These are phyloP conservation scores for Irineochytrium annulatum DNA, from an alignment of 192 early-diverging fungal species.

Conservation along the genomic window DNA sequence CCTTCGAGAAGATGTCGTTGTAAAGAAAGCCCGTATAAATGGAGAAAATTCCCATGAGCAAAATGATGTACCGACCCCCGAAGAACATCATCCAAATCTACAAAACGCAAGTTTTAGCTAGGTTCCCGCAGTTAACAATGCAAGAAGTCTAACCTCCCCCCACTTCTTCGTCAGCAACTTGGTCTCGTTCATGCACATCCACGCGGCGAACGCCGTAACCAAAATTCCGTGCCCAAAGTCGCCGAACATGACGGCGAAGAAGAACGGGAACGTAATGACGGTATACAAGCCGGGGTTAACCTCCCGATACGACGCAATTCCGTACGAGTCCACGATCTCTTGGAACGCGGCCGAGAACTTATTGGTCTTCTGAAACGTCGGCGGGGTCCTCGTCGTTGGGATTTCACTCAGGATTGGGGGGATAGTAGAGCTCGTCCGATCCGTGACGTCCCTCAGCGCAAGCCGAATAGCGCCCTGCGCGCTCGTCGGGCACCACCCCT, in stretches of 20 bases:
- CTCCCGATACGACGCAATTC: slow-evolving; percentile 91
- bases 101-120: not conserved
- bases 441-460: slow-evolving; percentile 81
- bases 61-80: slow-evolving; percentile 93
- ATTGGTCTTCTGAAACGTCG: slow-evolving; percentile 93
- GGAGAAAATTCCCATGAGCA: slow-evolving; percentile 97
- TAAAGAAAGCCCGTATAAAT: slow-evolving; percentile 96
- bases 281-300: slow-evolving; percentile 99
- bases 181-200: slow-evolving; percentile 78
- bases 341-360: slow-evolving; percentile 95
- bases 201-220: slow-evolving; percentile 68
- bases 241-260: slow-evolving; percentile 99
- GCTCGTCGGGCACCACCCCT: slow-evolving; percentile 95
- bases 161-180: slow-evolving; percentile 66
- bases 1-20: slow-evolving; percentile 94
- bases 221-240: slow-evolving; percentile 95
- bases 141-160: slow-evolving; percentile 63
- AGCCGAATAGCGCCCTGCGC: slow-evolving; percentile 78
- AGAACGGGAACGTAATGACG: slow-evolving; percentile 93
- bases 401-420: slow-evolving; percentile 85
- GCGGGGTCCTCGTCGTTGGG: slow-evolving; percentile 82
- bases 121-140: not conserved
- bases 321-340: slow-evolving; percentile 95
- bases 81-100: slow-evolving; percentile 86
- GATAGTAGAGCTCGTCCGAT: slow-evolving; percentile 82